phyloP scores from a whole-genome alignment of 2,329 filamentous ascomycete species.

The Dryadomyces quercivorus region DNA sequence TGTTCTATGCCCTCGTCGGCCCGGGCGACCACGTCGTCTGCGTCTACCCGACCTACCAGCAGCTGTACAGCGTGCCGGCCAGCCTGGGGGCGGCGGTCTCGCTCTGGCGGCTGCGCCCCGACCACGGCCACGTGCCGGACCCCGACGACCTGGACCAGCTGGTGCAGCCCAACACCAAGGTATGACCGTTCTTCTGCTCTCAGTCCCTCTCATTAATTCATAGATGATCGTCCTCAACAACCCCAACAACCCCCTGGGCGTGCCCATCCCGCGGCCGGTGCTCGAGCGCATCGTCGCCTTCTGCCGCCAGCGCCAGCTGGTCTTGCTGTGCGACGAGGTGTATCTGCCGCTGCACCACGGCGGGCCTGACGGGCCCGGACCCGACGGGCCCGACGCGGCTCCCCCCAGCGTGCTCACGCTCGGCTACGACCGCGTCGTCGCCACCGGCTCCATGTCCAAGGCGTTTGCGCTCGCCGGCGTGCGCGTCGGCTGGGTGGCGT shows the following conservation, averaged over 20 bases:
- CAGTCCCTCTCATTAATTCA: too few relatives aligned
- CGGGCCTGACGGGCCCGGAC: slow-evolving; percentile 24
- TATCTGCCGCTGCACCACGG: slow-evolving; percentile 75
- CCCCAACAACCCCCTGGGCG: slow-evolving; percentile 73
- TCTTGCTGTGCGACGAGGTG: slow-evolving; percentile 66
- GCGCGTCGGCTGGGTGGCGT: slow-evolving; percentile 72
- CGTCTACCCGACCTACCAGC: slow-evolving; percentile 79
- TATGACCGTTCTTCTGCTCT: too few relatives aligned
- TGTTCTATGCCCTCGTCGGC: slow-evolving; percentile 59
- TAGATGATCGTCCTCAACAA: slow-evolving; percentile 50
- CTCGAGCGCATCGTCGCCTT: slow-evolving; percentile 51
- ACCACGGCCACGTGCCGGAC: slow-evolving; percentile 55
- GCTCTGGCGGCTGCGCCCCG: slow-evolving; percentile 57
- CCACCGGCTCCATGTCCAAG: slow-evolving; percentile 75
- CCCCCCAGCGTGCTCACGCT: slow-evolving; percentile 61
- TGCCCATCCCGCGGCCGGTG: slow-evolving; percentile 48
- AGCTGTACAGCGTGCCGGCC: slow-evolving; percentile 64
- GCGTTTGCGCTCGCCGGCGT: slow-evolving; percentile 75
- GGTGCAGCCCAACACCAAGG: slow-evolving; percentile 57
- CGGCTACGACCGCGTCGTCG: slow-evolving; percentile 57
- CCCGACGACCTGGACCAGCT: slow-evolving; percentile 52
- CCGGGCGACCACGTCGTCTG: slow-evolving; percentile 75
- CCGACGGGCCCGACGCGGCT: slow-evolving; percentile 31
- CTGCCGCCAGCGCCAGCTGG: slow-evolving; percentile 49
- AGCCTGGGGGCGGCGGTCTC: slow-evolving; percentile 67